A percentile compares a stretch with the other conserved stretches of the same genome.
phyloP scores from a whole-genome alignment of 176 grass and related monocot species.

The Oryza punctata region DNA sequence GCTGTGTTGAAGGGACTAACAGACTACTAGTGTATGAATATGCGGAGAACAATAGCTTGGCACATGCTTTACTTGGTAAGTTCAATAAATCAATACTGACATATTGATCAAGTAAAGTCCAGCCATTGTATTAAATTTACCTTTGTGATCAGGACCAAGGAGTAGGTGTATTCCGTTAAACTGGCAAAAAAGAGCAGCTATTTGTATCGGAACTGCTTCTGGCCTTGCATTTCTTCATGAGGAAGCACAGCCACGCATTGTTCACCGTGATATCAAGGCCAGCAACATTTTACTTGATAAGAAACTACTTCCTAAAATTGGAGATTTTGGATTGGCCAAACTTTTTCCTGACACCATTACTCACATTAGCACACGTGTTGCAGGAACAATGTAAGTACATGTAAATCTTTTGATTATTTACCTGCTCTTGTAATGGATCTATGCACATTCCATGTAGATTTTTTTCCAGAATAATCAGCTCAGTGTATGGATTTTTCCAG shows the following conservation, averaged over 20 bases:
- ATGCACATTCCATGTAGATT: constrained; percentile 12
- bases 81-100: neutral
- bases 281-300: constrained; percentile 74
- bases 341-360: constrained; percentile 64
- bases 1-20: constrained; percentile 49
- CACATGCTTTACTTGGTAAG: constrained; percentile 66
- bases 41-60: constrained; percentile 59
- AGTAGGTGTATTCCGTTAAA: constrained; percentile 57
- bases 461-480: constrained; percentile 6
- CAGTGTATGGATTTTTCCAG: neutral
- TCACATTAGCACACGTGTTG: constrained; percentile 74
- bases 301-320: constrained; percentile 59
- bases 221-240: constrained; percentile 75
- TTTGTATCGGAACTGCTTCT: constrained; percentile 64
- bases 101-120: constrained; percentile 26
- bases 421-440: constrained; percentile 29
- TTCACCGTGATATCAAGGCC: constrained; percentile 77
- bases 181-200: constrained; percentile 59
- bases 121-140: constrained; percentile 13
- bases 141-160: constrained; percentile 53
- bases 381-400: constrained; percentile 62
- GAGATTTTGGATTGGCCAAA: constrained; percentile 74
- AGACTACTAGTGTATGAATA: constrained; percentile 66
- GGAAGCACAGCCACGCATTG: constrained; percentile 63
- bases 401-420: constrained; percentile 20